phyloP scores from a whole-genome alignment of 129 eudicot genomes.

The Ambrosia trifida region DNA sequence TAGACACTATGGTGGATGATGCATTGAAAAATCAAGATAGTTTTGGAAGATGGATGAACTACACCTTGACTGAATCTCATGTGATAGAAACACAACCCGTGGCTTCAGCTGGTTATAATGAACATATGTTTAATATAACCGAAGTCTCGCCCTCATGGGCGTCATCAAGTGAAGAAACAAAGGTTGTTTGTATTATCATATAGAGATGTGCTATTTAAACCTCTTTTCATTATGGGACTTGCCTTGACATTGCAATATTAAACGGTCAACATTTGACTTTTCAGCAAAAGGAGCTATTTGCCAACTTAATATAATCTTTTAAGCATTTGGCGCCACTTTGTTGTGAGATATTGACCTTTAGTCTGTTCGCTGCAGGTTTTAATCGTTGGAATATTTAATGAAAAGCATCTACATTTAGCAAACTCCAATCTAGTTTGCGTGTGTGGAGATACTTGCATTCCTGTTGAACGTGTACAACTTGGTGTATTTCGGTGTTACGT shows the following conservation, averaged over 20 bases:
- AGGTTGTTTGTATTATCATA: conserved; percentile 49
- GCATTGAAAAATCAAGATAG: conserved; percentile 60
- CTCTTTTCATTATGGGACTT: background rate
- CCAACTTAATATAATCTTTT: background rate
- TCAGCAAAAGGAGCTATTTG: background rate
- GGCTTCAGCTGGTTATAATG: conserved; percentile 34
- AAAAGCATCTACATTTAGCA: conserved; percentile 48
- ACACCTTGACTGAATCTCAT: conserved; percentile 64
- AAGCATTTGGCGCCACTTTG: background rate
- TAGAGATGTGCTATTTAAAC: background rate
- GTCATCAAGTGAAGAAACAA: conserved; percentile 74
- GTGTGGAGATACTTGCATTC: conserved; percentile 67
- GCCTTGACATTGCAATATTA: background rate
- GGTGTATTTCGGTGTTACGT: conserved; percentile 83
- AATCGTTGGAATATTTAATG: conserved; percentile 63
- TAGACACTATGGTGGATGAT: conserved; percentile 35
- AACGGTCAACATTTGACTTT: conserved; percentile 13
- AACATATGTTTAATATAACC: conserved; percentile 62
- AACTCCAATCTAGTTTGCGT: conserved; percentile 55
- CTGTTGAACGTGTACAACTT: conserved; percentile 61
- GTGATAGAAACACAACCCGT: conserved; percentile 52
- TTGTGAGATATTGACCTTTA: conserved; percentile 23
- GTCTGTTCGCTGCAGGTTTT: conserved; percentile 58
- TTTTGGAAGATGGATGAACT: conserved; percentile 78
- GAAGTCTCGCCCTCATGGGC: conserved; percentile 93